Evolutionary conservation across 306 rosid species (phyloP).

Genomic region (Acmispon strigosus): DNA sequence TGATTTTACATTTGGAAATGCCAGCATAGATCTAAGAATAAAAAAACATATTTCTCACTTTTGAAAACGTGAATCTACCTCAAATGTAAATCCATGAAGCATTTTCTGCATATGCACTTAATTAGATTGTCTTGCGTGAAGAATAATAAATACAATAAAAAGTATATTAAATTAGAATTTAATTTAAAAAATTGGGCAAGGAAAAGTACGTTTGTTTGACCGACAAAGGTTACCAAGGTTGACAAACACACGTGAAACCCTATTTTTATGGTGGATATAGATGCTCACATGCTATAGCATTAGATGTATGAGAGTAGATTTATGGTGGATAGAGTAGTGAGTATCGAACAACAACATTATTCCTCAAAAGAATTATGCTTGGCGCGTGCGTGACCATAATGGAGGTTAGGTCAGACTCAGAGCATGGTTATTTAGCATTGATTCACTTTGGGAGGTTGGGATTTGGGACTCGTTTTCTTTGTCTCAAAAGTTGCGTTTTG

Average conservation of each 20-base stretch:
- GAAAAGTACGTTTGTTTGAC: constrained; percentile 47
- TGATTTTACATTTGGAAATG: no score
- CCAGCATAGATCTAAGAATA: no score
- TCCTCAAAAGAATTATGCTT: constrained; percentile 24
- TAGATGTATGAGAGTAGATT: neutral
- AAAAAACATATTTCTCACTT: no score
- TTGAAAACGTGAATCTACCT: no score
- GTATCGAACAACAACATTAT: constrained; percentile 2
- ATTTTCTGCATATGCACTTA: no score
- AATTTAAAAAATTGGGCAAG: neutral
- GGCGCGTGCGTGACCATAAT: constrained; percentile 25
- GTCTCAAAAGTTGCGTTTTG: constrained; percentile 10
- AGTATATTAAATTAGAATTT: neutral
- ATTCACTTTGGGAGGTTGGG: neutral
- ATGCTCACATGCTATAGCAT: neutral
- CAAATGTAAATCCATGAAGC: no score
- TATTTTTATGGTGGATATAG: constrained; percentile 9
- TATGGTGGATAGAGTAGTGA: neutral
- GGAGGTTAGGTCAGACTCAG: constrained; percentile 11
- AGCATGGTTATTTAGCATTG: neutral
- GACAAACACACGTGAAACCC: constrained; percentile 66
- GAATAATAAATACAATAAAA: no score
- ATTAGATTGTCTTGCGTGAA: no score
- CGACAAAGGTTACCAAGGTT: constrained; percentile 47
- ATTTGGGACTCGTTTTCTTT: neutral